phyloP scores from a whole-genome alignment of 345 rosid genomes.

The Citrus unshiu region DNA sequence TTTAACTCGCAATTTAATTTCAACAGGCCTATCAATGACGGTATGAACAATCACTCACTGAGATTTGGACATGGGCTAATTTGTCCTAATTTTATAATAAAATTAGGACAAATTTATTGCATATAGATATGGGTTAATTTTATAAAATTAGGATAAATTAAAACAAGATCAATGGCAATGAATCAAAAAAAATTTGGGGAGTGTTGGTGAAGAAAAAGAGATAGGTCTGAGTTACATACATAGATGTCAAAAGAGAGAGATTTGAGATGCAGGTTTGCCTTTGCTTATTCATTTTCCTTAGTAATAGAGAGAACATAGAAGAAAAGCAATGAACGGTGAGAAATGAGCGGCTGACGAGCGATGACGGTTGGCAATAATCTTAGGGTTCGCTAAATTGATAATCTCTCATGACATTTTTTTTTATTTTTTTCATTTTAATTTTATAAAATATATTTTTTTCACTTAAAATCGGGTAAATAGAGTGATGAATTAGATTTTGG shows the following conservation, averaged over 20 bases:
- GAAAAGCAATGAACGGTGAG: no score
- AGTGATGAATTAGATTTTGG: no score
- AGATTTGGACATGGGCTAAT: not conserved
- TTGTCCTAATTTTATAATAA: no score
- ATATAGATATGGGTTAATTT: no score
- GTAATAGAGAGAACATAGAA: not conserved
- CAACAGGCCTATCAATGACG: not conserved
- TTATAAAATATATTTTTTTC: no score
- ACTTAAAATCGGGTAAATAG: no score
- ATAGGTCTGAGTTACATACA: not conserved
- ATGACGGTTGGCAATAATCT: no score
- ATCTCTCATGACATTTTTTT: no score
- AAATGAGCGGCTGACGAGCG: fast-evolving
- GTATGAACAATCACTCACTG: not conserved
- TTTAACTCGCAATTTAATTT: not conserved
- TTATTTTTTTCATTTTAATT: no score
- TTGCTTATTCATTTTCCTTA: not conserved
- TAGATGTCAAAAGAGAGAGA: not conserved
- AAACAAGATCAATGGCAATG: not conserved
- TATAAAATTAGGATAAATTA: no score
- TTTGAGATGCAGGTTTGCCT: not conserved
- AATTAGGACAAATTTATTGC: no score
- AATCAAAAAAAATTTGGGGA: not conserved
- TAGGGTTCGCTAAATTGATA: no score
- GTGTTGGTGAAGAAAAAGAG: not conserved